Percentiles rank a stretch among this genome's conserved stretches.
These are phyloP conservation scores for Aspergillus clavatus DNA, from an alignment of 2,329 filamentous ascomycete genomes.

Conservation along the genomic window DNA sequence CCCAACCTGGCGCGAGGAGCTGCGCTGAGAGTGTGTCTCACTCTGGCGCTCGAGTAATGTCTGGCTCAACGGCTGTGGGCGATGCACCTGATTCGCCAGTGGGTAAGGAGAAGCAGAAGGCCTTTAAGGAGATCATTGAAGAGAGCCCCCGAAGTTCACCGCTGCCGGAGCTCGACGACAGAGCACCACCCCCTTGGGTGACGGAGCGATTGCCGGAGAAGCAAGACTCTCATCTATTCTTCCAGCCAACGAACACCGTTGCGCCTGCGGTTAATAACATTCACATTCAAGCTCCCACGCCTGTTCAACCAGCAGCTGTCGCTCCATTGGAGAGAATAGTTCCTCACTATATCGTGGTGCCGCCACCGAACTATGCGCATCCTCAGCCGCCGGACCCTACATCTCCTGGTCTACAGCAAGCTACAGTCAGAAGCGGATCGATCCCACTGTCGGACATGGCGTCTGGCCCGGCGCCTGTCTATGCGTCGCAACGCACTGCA, in stretches of 20 bases:
- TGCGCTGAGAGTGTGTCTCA: background rate
- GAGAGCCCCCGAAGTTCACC: background rate
- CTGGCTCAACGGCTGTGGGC: slow-evolving; percentile 3
- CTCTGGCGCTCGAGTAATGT: background rate
- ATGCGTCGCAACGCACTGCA: slow-evolving; percentile 27
- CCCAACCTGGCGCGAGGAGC: background rate
- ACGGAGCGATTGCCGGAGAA: background rate
- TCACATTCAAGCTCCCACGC: slow-evolving; percentile 18
- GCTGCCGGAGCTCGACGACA: background rate
- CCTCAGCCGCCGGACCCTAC: slow-evolving; percentile 57
- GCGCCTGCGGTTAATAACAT: slow-evolving; percentile 13
- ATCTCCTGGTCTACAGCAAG: slow-evolving; percentile 58
- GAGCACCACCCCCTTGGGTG: background rate
- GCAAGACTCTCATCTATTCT: slow-evolving; percentile 9
- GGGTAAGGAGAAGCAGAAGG: background rate
- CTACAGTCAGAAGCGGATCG: slow-evolving; percentile 59
- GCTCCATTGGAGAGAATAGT: slow-evolving; percentile 33
- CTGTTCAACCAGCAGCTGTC: slow-evolving; percentile 53
- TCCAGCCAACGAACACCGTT: slow-evolving; percentile 4
- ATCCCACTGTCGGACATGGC: slow-evolving; percentile 59
- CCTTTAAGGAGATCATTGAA: background rate
- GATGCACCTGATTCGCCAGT: background rate
- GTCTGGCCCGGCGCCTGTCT: slow-evolving; percentile 29
- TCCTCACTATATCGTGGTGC: slow-evolving; percentile 52
- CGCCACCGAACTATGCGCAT: slow-evolving; percentile 50